Conservation (phyloP, 2,329 filamentous ascomycete genomes). For the Tolypocladium endophyticum region DNA sequence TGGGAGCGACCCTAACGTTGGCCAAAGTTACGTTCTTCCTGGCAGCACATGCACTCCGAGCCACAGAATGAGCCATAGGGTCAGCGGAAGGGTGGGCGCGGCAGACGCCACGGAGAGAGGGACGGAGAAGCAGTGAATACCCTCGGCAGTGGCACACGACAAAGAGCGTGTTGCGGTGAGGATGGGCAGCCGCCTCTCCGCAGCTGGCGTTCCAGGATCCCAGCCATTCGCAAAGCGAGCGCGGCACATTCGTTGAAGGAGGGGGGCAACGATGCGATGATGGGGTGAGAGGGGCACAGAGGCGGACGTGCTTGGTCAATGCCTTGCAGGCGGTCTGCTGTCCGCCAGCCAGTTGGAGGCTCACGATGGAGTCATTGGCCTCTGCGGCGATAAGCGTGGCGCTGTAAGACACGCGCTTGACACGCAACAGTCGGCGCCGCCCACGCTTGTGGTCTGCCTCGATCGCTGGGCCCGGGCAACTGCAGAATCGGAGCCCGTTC, state of each 20-base stretch:
- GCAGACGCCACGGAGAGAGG: not conserved
- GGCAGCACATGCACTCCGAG: not conserved
- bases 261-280: not conserved
- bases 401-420: not conserved
- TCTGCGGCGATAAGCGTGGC: not conserved
- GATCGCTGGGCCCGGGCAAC: not conserved
- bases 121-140: not conserved
- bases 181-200: not conserved
- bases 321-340: not conserved
- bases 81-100: not conserved
- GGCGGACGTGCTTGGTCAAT: not conserved
- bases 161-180: not conserved
- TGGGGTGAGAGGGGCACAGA: not conserved
- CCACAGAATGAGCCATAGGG: not conserved
- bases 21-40: not conserved
- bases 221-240: not conserved
- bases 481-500: not conserved
- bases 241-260: not conserved
- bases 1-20: not conserved
- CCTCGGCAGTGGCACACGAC: not conserved
- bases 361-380: not conserved
- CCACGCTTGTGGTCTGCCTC: not conserved
- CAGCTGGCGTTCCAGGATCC: not conserved
- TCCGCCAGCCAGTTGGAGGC: not conserved
- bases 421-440: not conserved